Evolutionary conservation across 768 basidiomycete species (phyloP), one percentile per base, ranked within the genome.

Genomic region (Lentinula sp.): DNA sequence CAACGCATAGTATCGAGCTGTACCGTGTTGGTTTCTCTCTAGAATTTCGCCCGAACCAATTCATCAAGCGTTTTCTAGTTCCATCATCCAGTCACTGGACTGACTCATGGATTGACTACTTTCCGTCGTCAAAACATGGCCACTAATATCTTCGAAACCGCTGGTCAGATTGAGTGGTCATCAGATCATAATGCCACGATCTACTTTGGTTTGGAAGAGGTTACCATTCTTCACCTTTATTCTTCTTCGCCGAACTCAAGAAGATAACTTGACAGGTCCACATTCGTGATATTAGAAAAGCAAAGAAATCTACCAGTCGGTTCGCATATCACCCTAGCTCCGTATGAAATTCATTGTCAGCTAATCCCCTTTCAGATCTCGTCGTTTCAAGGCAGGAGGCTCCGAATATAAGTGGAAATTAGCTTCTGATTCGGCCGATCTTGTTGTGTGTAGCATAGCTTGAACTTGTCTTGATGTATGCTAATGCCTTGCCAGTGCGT

Each of bases 371-470:
- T 56, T 57, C 28, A 83, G 84, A 60, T 84, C 84, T 10, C 79
- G 84, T 61, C 71, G 83, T 31, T 85, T 84, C 73, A 83, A 79
- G 64, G 80, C 70, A 11, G 70, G 68, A 5, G 76, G 77, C 40
- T 66, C 72, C 32, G 79, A 81, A 65, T 85, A 84, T 73, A 85
- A 84, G 64, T 85, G 84, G 84, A 85, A 81, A 69, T 68, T 78
- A 40, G 68, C 69, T 53, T 76, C 79, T 55, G 74, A 73, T 53
- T 62, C 50, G 39, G 77, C 4, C 21, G 55, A 82, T 66, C 72
- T 85, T 55, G 71, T 76, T 59, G 84, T 84, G 65, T 64, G 83
- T 68, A 37, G 40, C 51, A 42, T 13, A n/a, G 15, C 16, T 23
- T 15, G 16, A 13, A 46, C 11, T 40, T 13, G 18, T 42, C 23